phyloP scores from a whole-genome alignment of 2,329 filamentous ascomycete genomes.

The Xylaria sp. region DNA sequence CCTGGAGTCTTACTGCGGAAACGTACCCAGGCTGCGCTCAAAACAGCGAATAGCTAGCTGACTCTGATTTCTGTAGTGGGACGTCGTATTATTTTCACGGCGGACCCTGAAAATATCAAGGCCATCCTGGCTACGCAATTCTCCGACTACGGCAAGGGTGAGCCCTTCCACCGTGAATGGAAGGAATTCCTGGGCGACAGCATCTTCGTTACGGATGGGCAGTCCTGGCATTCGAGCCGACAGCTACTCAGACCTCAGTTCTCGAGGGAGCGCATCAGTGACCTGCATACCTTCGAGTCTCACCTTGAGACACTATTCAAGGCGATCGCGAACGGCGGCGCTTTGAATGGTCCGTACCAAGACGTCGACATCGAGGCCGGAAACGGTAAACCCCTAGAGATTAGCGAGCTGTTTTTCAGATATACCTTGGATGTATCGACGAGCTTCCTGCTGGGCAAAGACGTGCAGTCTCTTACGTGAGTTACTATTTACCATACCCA shows the following conservation, averaged over 20 bases:
- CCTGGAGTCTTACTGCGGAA: neutral
- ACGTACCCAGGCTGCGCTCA: too few relatives aligned
- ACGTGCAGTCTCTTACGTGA: slow-evolving; percentile 72
- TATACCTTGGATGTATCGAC: slow-evolving; percentile 87
- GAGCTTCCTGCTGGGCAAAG: slow-evolving; percentile 84
- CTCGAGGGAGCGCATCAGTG: slow-evolving; percentile 83
- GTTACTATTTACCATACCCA: slow-evolving; percentile 28
- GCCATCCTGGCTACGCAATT: slow-evolving; percentile 91
- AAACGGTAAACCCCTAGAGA: slow-evolving; percentile 73
- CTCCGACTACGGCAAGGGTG: slow-evolving; percentile 83
- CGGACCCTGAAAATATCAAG: slow-evolving; percentile 88
- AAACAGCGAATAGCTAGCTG: neutral
- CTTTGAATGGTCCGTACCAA: slow-evolving; percentile 69
- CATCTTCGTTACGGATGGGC: slow-evolving; percentile 84
- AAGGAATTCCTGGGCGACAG: slow-evolving; percentile 78
- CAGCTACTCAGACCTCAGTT: slow-evolving; percentile 88
- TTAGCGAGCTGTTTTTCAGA: slow-evolving; percentile 83
- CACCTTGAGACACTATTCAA: slow-evolving; percentile 80
- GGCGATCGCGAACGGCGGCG: slow-evolving; percentile 69
- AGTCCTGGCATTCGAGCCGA: slow-evolving; percentile 82
- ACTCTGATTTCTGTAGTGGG: slow-evolving; percentile 50
- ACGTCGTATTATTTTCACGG: slow-evolving; percentile 76
- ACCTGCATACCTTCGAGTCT: slow-evolving; percentile 82
- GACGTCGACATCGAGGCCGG: slow-evolving; percentile 71
- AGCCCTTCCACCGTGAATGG: slow-evolving; percentile 79